Conservation (phyloP, 2,329 filamentous ascomycete species). For the Cercospora sesami region DNA sequence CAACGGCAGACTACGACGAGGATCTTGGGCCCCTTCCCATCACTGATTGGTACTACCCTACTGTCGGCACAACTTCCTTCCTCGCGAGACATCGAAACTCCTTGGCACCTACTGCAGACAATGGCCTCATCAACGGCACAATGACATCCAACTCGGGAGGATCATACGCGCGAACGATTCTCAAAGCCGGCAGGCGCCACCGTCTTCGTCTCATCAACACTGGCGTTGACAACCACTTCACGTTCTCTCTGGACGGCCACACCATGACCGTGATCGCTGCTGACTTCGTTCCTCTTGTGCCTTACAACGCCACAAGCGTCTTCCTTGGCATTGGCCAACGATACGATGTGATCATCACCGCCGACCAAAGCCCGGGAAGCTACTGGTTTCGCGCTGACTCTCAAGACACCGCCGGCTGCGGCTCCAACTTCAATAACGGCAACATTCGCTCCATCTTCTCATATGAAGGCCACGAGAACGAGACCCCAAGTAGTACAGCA, state of each 20-base stretch:
- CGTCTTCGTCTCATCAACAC: constrained; percentile 50
- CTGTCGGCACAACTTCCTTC: constrained; percentile 32
- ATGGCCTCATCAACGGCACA: constrained; percentile 47
- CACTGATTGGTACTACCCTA: constrained; percentile 57
- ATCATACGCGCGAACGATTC: constrained; percentile 36
- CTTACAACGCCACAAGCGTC: constrained; percentile 35
- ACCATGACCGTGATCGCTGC: constrained; percentile 40
- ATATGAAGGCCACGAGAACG: constrained; percentile 41
- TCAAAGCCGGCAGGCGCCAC: constrained; percentile 44
- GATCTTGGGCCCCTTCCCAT: constrained; percentile 62
- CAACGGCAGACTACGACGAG: constrained; percentile 60
- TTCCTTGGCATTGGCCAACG: constrained; percentile 45
- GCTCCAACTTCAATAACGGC: constrained; percentile 34
- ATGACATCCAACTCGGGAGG: constrained; percentile 39
- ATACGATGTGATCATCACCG: constrained; percentile 45
- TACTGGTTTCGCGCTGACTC: constrained; percentile 43
- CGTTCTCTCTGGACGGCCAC: constrained; percentile 42
- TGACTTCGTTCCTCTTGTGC: constrained; percentile 42
- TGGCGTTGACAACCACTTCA: constrained; percentile 48
- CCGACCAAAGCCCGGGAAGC: constrained; percentile 36
- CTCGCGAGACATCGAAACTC: constrained; percentile 36
- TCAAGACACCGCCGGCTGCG: constrained; percentile 37
- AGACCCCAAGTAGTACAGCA: constrained; percentile 36
- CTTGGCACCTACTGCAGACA: constrained; percentile 52
- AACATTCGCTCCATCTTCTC: constrained; percentile 42